Percentiles rank a stretch among this genome's conserved stretches.
Evolutionary conservation across 2,329 filamentous ascomycete species (phyloP).

Genomic region (Eurotiales sp.): DNA sequence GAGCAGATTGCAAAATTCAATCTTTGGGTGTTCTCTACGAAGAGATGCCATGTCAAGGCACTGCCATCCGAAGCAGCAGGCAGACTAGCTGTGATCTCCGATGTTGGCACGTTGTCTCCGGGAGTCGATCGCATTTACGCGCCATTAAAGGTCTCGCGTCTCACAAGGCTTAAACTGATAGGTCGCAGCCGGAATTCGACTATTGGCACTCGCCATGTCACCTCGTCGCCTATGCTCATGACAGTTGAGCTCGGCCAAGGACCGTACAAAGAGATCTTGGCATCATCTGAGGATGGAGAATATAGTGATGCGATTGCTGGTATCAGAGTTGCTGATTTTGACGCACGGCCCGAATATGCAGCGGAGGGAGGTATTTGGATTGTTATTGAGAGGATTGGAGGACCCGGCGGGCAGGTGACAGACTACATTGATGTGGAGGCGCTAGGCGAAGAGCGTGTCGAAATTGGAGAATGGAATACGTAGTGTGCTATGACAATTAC

Average conservation of each 20-base stretch:
- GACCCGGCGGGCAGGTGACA: slow-evolving; percentile 49
- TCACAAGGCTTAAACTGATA: slow-evolving; percentile 62
- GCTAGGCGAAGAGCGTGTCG: slow-evolving; percentile 39
- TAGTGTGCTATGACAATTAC: neutral
- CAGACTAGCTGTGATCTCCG: slow-evolving; percentile 54
- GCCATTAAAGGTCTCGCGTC: slow-evolving; percentile 46
- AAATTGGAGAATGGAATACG: slow-evolving; percentile 40
- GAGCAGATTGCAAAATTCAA: slow-evolving; percentile 72
- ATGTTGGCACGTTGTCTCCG: slow-evolving; percentile 48
- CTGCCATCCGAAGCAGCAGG: slow-evolving; percentile 74
- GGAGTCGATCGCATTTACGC: slow-evolving; percentile 53
- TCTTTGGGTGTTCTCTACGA: slow-evolving; percentile 67
- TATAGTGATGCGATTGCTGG: slow-evolving; percentile 66
- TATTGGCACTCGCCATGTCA: slow-evolving; percentile 35
- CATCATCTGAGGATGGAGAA: slow-evolving; percentile 66
- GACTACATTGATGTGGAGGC: slow-evolving; percentile 43
- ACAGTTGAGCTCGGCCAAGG: slow-evolving; percentile 71
- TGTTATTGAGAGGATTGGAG: slow-evolving; percentile 75
- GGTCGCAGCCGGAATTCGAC: slow-evolving; percentile 45
- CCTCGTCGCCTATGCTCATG: slow-evolving; percentile 59
- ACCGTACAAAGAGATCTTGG: slow-evolving; percentile 62
- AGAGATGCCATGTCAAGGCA: slow-evolving; percentile 51
- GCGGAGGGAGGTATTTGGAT: slow-evolving; percentile 65
- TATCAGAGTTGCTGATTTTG: slow-evolving; percentile 68
- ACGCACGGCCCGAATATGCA: slow-evolving; percentile 64